Percentiles rank a stretch among this genome's conserved stretches.
These are phyloP conservation scores for Trichoderma guizhouense DNA, from an alignment of 2,329 filamentous ascomycete genomes.

Conservation along the genomic window DNA sequence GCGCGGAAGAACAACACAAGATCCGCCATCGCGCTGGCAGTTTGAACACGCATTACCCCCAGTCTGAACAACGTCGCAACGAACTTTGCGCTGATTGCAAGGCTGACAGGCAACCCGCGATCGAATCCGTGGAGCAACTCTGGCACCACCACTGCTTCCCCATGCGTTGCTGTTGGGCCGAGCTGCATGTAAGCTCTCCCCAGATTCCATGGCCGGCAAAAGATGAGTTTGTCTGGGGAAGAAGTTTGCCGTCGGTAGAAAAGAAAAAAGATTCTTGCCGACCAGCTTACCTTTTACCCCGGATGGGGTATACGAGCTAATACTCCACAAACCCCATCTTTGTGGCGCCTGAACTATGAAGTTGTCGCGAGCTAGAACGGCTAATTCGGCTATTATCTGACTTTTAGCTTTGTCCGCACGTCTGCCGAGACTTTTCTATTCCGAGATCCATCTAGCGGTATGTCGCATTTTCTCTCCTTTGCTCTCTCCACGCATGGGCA, in stretches of 20 bases:
- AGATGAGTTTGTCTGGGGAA: slow-evolving; percentile 2
- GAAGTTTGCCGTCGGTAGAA: slow-evolving; percentile 4
- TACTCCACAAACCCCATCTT: slow-evolving; percentile 1
- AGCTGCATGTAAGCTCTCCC: not conserved
- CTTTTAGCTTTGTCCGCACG: not conserved
- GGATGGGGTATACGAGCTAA: not conserved
- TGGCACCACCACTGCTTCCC: not conserved
- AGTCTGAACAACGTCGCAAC: slow-evolving; percentile 4
- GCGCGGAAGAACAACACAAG: not conserved
- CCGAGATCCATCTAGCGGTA: not conserved
- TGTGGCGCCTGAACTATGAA: not conserved
- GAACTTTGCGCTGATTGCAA: slow-evolving; percentile 8
- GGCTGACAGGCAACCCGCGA: not conserved
- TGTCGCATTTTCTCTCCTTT: not conserved
- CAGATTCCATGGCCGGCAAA: slow-evolving; percentile 10
- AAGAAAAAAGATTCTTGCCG: not conserved
- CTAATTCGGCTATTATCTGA: slow-evolving; percentile 1
- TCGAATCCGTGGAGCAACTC: not conserved
- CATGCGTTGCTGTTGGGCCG: not conserved
- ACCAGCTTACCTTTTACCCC: slow-evolving; percentile 1
- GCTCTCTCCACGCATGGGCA: not conserved
- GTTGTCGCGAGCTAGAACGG: not conserved
- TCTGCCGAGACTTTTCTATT: not conserved
- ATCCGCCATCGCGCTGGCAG: not conserved
- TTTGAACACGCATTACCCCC: not conserved